These are phyloP conservation scores for Cylindrotheca fusiformis DNA, from an alignment of 108 stramenopile species.

Conservation along the genomic window DNA sequence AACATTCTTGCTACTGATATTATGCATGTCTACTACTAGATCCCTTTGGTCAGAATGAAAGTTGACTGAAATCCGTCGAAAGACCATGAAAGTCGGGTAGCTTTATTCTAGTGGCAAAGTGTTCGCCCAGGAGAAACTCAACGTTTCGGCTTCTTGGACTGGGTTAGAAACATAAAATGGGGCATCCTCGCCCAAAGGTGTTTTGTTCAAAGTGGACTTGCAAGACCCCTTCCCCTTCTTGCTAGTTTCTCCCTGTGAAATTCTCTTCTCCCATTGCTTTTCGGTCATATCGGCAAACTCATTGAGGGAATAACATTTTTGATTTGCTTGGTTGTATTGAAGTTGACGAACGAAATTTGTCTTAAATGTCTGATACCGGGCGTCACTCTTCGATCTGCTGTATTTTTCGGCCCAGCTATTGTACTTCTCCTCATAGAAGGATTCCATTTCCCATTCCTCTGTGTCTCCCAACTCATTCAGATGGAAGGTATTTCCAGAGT, in stretches of 20 bases:
- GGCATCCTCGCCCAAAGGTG: background rate
- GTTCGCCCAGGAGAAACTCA: background rate
- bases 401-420: background rate
- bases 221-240: no score
- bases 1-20: no score
- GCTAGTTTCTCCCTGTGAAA: background rate
- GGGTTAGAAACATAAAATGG: background rate
- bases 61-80: no score
- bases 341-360: background rate
- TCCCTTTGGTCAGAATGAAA: no score
- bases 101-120: no score
- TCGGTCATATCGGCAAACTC: background rate
- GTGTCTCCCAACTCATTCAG: background rate
- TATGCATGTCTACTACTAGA: no score
- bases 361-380: background rate
- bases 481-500: background rate
- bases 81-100: no score
- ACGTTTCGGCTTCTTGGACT: background rate
- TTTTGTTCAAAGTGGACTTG: no score
- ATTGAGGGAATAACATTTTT: background rate
- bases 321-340: background rate
- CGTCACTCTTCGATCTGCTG: background rate
- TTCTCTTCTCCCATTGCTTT: background rate
- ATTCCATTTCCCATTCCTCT: background rate
- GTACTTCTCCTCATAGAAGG: background rate